Conservation (phyloP, 805 yeast species). For the Clavispora phyllophila region DNA sequence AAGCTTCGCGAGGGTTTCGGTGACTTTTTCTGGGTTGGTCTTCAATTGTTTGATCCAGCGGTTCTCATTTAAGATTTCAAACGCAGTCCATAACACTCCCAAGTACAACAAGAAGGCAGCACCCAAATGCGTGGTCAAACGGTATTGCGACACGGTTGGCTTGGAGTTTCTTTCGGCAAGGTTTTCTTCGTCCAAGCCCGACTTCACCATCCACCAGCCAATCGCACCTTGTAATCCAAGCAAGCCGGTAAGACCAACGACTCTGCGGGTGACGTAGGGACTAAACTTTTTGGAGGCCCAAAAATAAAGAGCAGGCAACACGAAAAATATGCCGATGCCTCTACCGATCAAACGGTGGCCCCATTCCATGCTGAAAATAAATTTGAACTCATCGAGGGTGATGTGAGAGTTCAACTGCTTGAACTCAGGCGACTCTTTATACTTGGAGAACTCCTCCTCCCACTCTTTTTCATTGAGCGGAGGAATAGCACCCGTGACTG, state of each 20-base stretch:
- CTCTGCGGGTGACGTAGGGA: slow-evolving; percentile 57
- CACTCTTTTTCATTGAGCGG: slow-evolving; percentile 79
- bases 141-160: slow-evolving; percentile 96
- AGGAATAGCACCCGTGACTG: slow-evolving; percentile 92
- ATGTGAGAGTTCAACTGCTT: slow-evolving; percentile 83
- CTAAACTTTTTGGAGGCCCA: slow-evolving; percentile 63
- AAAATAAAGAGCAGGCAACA: slow-evolving; percentile 82
- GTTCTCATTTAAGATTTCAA: slow-evolving; percentile 72
- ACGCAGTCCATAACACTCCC: slow-evolving; percentile 87
- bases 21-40: slow-evolving; percentile 51
- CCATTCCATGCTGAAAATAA: slow-evolving; percentile 97
- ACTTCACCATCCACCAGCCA: slow-evolving; percentile 99
- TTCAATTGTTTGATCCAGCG: slow-evolving; percentile 48
- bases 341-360: slow-evolving; percentile 90
- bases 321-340: slow-evolving; percentile 76
- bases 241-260: slow-evolving; percentile 68
- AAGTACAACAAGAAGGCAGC: slow-evolving; percentile 85
- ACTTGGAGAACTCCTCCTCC: slow-evolving; percentile 78
- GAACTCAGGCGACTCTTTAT: slow-evolving; percentile 86
- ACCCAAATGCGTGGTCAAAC: slow-evolving; percentile 89
- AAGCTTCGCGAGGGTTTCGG: slow-evolving; percentile 51
- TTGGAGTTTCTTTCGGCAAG: slow-evolving; percentile 77
- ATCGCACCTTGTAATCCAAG: slow-evolving; percentile 92
- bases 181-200: slow-evolving; percentile 82
- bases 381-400: slow-evolving; percentile 87